Evolutionary conservation across 768 basidiomycete genomes (phyloP), one percentile per base, ranked within the genome.

Genomic region (Bullera alba): DNA sequence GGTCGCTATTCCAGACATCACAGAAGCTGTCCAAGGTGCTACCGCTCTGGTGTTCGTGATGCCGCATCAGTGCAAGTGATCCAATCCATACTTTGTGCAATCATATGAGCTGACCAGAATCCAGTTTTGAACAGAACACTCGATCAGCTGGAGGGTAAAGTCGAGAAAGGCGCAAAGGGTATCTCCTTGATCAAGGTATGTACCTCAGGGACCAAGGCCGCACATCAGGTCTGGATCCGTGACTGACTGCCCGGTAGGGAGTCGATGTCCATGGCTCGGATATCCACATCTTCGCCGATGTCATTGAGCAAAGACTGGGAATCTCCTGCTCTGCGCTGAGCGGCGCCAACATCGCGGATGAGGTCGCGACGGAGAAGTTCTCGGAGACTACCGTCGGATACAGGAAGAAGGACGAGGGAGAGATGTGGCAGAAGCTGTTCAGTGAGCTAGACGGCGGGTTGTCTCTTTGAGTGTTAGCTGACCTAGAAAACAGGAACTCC

Each of bases 341-440:
- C 26, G 77, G 77, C 4, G 77, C 77, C 36, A 78, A 78, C 60
- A 77, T 78, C 50, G 77, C 77, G 32, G 61, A 72, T 42, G 77
- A 78, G 60, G 76, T 77, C 38, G 76, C 76, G 1, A 61, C 50
- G 27, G 76, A 74, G 42, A 54, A 63, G 30, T 77, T 76, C 64
- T 73, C 71, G 17, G 77, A 78, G 65, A 77, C 77, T n/a, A 78
- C 77, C 2, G 71, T 78, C 39, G 77, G 76, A 2, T 76, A 75
- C 51, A 57, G 74, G 48, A 72, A 60, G n/a, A 46, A 69, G 44
- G 70, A 71, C 46, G 75, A 75, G 32, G 75, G 73, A 28, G 56
- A 73, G 55, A 57, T 74, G 43, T 77, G 75, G 75, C 65, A 75
- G 58, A 57, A 60, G 45, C 56, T 78, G 17, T 77, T 78, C 60